Evolutionary conservation across 2,329 filamentous ascomycete species (phyloP).

Genomic region (Dothideomycetes sp.): DNA sequence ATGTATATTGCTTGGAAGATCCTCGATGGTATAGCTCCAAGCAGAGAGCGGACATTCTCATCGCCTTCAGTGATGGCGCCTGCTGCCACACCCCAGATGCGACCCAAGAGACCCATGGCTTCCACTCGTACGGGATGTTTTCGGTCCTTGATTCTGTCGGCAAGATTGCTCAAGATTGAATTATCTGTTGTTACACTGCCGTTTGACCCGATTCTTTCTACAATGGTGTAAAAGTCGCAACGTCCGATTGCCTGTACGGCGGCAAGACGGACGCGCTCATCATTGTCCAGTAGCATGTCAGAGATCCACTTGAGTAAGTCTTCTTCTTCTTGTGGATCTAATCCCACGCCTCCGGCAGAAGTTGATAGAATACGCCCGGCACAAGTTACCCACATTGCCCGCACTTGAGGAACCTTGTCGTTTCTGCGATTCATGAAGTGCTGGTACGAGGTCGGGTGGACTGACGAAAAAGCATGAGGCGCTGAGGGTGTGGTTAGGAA

Average conservation of each 20-base stretch:
- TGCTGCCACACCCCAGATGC: conserved; percentile 86
- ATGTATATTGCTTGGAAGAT: conserved; percentile 85
- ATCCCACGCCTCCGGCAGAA: conserved; percentile 77
- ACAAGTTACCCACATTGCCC: conserved; percentile 75
- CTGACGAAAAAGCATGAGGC: conserved; percentile 79
- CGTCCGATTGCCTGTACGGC: conserved; percentile 75
- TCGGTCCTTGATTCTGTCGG: conserved; percentile 80
- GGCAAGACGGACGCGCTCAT: conserved; percentile 82
- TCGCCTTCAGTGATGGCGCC: conserved; percentile 78
- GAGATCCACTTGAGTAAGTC: conserved; percentile 58
- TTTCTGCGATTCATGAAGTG: conserved; percentile 76
- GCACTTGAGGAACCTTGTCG: conserved; percentile 74
- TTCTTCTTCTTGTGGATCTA: conserved; percentile 72
- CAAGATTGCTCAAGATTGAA: conserved; percentile 70
- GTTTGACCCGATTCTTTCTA: conserved; percentile 67
- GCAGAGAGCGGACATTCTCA: conserved; percentile 60
- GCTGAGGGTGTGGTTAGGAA: conserved; percentile 74
- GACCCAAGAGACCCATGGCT: conserved; percentile 73
- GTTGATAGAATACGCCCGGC: conserved; percentile 82
- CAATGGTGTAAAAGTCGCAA: conserved; percentile 70
- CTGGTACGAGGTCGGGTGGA: conserved; percentile 67
- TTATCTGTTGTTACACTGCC: conserved; percentile 66
- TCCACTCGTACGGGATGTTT: conserved; percentile 72
- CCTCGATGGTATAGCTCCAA: conserved; percentile 71
- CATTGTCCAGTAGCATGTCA: conserved; percentile 74